phyloP scores from a whole-genome alignment of 768 basidiomycete species.

The Boletus tylopilopsis region DNA sequence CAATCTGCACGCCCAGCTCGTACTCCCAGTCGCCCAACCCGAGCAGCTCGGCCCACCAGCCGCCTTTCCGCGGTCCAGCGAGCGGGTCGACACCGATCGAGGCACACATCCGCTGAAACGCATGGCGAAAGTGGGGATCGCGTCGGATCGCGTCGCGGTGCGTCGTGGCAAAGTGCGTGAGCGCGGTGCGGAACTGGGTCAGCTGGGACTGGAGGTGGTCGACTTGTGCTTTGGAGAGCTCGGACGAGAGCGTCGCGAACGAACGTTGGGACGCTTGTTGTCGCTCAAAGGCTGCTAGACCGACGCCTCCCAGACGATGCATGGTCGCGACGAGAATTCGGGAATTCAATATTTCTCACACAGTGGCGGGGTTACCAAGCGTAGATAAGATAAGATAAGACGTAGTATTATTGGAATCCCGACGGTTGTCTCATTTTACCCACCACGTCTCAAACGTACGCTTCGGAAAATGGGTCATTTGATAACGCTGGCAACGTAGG shows the following conservation, averaged over 20 bases:
- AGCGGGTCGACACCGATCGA: conserved; percentile 94
- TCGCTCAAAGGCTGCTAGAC: conserved; percentile 86
- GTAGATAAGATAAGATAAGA: conserved; percentile 17
- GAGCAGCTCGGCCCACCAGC: conserved; percentile 90
- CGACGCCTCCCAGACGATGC: conserved; percentile 78
- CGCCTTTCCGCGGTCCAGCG: conserved; percentile 78
- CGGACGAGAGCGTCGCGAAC: conserved; percentile 76
- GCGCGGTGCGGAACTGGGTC: conserved; percentile 75
- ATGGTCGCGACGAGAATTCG: conserved; percentile 31
- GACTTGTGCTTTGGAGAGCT: conserved; percentile 73
- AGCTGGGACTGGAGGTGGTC: conserved; percentile 79
- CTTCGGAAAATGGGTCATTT: conserved; percentile 74
- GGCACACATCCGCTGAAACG: conserved; percentile 94
- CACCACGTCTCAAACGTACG: neutral
- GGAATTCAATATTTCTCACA: no score
- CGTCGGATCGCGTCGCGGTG: conserved; percentile 82
- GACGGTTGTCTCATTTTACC: no score
- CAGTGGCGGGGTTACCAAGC: no score
- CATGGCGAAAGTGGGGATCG: conserved; percentile 85
- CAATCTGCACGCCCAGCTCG: conserved; percentile 93
- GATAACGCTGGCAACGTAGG: conserved; percentile 86
- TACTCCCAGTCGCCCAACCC: conserved; percentile 93
- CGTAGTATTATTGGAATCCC: no score
- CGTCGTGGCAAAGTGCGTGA: conserved; percentile 73
- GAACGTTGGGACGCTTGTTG: conserved; percentile 78